These are phyloP conservation scores for Apiospora arundinis DNA, from an alignment of 2,329 filamentous ascomycete genomes.

Conservation along the genomic window DNA sequence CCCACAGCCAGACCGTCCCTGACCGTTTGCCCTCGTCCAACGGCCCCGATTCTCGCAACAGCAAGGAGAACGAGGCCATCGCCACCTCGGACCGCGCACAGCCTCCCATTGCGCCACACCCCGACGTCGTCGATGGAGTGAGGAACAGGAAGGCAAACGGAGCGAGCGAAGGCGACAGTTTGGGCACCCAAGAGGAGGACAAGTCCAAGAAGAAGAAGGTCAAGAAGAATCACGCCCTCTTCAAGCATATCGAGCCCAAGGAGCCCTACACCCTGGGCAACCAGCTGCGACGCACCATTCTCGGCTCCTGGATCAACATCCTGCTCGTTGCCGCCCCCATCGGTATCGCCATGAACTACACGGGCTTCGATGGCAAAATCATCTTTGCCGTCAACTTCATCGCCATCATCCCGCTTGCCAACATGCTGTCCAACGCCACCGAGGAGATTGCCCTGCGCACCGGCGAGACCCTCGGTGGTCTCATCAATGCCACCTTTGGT, in stretches of 20 bases:
- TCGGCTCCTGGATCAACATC: constrained; percentile 88
- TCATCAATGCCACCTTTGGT: constrained; percentile 91
- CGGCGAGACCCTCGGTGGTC: constrained; percentile 85
- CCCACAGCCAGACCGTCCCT: constrained; percentile 8
- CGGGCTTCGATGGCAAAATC: constrained; percentile 48
- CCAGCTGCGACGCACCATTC: constrained; percentile 75
- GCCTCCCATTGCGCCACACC: neutral
- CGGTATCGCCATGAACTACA: constrained; percentile 78
- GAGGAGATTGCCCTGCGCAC: constrained; percentile 85
- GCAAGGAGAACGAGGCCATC: constrained; percentile 1
- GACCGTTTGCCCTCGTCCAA: constrained; percentile 2
- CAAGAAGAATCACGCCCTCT: constrained; percentile 47
- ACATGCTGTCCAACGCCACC: constrained; percentile 85
- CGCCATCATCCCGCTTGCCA: constrained; percentile 88
- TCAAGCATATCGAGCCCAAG: constrained; percentile 56
- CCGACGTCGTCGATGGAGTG: neutral
- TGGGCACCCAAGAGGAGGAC: constrained; percentile 29
- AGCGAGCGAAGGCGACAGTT: neutral
- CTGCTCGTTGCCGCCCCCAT: constrained; percentile 79
- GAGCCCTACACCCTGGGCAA: constrained; percentile 64
- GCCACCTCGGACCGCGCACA: neutral
- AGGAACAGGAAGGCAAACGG: neutral
- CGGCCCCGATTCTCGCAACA: constrained; percentile 2
- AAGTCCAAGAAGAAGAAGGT: constrained; percentile 44
- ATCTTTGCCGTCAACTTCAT: constrained; percentile 93